Evolutionary conservation across 2,329 filamentous ascomycete species (phyloP), one percentile per base, ranked within the genome.

Genomic region (Chrysoporthe cubensis): DNA sequence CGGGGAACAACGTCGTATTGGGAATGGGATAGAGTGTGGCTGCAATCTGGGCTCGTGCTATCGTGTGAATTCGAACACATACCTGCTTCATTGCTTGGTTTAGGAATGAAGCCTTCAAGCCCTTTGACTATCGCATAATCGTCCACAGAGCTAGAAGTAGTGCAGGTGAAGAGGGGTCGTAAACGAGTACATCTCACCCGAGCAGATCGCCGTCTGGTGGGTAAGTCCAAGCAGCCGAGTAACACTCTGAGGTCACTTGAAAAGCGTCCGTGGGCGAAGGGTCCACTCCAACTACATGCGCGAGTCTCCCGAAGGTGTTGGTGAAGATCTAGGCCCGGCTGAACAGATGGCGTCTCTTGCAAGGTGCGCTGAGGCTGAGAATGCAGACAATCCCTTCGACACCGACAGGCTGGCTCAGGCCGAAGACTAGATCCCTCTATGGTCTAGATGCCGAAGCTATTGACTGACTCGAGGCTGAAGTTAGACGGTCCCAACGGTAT

Each of bases 1-100:
- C 52, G 57, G 48, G 61, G 56, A 43, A 26, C 50, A 62, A 65
- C 40, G 64, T 66, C 50, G 56, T 46, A 62, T 48, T 26, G 18
- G 50, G 50, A 57, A 46, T 34, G 60, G 42, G 21, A 54, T 32
- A 50, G 54, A 46, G 37, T n/a, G 43, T 62, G 21, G 56, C 21
- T 43, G 48, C 48, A 60, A 13, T 16, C 9, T 34, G 34, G 46
- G 32, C 11, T 50, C 18, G 34, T 63, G 32, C 54, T 57, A 57
- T 56, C 16, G 26, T 56, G 54, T 57, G 54, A 26, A 11, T 46
- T 48, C 8, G 6, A n/a, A 18, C 1, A 48, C 3, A 52, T 26
- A 52, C 48, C 21, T 52, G n/a, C 14, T 52, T 52, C 48, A 26
- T 26, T 3, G 7, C 13, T 2, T 21, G 40, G 16, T n/a, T 16